Percentiles rank a stretch among this genome's conserved stretches.
phyloP scores from a whole-genome alignment of 139 green algal genomes.

The Desmodesmus armatus region DNA sequence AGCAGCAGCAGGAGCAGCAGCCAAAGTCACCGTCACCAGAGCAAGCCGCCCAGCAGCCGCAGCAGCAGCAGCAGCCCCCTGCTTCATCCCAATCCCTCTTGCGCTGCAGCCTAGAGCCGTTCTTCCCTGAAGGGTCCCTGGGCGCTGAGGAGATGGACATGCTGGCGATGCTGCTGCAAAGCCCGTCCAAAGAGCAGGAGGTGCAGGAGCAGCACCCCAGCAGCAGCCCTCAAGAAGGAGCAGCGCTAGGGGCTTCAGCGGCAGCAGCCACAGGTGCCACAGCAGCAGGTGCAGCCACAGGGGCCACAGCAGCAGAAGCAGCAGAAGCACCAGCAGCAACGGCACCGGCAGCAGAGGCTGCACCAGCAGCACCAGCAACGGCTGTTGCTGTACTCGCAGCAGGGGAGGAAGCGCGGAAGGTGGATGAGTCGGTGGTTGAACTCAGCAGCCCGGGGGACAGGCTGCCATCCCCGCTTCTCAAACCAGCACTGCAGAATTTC shows the following conservation, averaged over 20 bases:
- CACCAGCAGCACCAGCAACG: neutral
- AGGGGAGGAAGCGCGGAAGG: no score
- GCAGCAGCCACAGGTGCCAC: neutral
- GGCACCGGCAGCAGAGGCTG: neutral
- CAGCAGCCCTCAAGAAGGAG: neutral
- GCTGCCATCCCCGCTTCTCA: no score
- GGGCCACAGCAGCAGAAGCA: neutral
- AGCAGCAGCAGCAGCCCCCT: conserved; percentile 13
- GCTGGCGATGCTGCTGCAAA: neutral
- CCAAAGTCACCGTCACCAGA: no score
- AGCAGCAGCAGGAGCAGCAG: conserved; percentile 22
- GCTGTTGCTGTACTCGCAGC: no score
- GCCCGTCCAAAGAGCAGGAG: neutral
- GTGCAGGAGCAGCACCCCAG: conserved; percentile 7
- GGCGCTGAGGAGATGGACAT: no score
- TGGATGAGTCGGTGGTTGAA: no score
- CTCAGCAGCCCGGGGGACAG: no score
- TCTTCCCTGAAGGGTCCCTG: no score
- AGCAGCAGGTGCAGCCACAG: neutral
- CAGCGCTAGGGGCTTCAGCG: neutral
- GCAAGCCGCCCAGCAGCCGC: conserved; percentile 6
- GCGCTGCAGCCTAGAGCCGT: no score
- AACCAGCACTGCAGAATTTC: no score
- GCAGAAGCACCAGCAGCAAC: neutral
- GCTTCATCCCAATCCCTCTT: no score